phyloP scores from a whole-genome alignment of 2,329 filamentous ascomycete genomes.

The Fusarium sp. region DNA sequence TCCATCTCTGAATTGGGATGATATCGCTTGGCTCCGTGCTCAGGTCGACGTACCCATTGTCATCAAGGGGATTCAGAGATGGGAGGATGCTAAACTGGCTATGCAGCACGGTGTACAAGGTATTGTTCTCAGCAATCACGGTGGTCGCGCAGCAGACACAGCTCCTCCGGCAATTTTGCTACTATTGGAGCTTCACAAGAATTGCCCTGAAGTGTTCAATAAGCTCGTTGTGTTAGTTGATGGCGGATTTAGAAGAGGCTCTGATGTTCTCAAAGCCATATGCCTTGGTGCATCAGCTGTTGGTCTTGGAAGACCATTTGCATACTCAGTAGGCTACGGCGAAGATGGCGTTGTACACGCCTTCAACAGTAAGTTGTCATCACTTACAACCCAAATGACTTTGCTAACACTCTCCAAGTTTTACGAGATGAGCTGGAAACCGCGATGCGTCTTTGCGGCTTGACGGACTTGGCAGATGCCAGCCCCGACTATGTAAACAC shows the following conservation, averaged over 20 bases:
- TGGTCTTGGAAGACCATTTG: neutral
- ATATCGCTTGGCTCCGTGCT: conserved; percentile 70
- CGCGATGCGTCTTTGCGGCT: neutral
- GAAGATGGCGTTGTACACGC: neutral
- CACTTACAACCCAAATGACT: neutral
- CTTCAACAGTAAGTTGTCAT: neutral
- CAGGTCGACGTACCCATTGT: conserved; percentile 64
- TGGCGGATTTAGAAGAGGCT: neutral
- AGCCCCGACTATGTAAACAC: conserved; percentile 5
- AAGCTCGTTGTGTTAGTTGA: neutral
- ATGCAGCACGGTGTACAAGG: conserved; percentile 71
- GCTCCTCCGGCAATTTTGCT: neutral
- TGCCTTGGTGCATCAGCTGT: conserved; percentile 1
- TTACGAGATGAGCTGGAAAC: neutral
- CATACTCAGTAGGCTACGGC: neutral
- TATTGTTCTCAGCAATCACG: conserved; percentile 77
- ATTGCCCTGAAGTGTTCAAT: neutral
- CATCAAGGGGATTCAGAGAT: conserved; percentile 76
- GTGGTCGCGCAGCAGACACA: conserved; percentile 66
- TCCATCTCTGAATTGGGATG: conserved; percentile 69
- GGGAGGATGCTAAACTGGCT: conserved; percentile 69
- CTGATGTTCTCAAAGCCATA: neutral
- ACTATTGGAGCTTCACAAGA: neutral
- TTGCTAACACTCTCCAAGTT: neutral
- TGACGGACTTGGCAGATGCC: neutral